These are phyloP conservation scores for Benincasa hispida DNA, from an alignment of 306 rosid species.

Conservation along the genomic window DNA sequence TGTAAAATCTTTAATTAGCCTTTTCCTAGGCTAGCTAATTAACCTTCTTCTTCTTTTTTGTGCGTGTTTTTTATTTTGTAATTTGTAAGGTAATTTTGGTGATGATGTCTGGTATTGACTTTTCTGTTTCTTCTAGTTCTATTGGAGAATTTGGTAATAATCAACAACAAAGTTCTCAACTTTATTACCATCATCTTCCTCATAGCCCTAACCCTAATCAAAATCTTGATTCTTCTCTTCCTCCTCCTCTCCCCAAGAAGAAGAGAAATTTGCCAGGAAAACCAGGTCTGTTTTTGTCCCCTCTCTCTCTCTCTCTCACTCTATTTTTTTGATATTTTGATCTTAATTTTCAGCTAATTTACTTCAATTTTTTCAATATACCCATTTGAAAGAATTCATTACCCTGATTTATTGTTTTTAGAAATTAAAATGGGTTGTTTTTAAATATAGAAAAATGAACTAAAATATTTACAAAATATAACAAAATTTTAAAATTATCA, in stretches of 20 bases:
- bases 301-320: neutral
- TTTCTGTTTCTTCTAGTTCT: conserved; percentile 21
- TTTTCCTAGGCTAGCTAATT: too few species aligned
- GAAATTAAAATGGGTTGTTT: too few species aligned
- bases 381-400: neutral
- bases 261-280: conserved; percentile 61
- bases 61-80: neutral
- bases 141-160: conserved; percentile 1
- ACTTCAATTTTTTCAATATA: neutral
- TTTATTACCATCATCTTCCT: conserved; percentile 17
- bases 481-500: too few species aligned
- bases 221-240: conserved; percentile 9
- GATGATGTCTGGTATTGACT: conserved; percentile 33
- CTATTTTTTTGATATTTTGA: neutral
- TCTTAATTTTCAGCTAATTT: neutral
- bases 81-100: conserved; percentile 5
- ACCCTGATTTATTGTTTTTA: neutral
- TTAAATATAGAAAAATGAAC: too few species aligned
- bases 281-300: conserved; percentile 26
- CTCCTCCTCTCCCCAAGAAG: conserved; percentile 28
- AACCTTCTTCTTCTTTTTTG: too few species aligned
- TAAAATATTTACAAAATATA: too few species aligned
- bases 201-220: conserved; percentile 32
- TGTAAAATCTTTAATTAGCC: too few species aligned
- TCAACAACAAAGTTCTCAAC: conserved; percentile 6